Evolutionary conservation across 129 eudicot species (phyloP).

Genomic region (Flaveria trinervia): DNA sequence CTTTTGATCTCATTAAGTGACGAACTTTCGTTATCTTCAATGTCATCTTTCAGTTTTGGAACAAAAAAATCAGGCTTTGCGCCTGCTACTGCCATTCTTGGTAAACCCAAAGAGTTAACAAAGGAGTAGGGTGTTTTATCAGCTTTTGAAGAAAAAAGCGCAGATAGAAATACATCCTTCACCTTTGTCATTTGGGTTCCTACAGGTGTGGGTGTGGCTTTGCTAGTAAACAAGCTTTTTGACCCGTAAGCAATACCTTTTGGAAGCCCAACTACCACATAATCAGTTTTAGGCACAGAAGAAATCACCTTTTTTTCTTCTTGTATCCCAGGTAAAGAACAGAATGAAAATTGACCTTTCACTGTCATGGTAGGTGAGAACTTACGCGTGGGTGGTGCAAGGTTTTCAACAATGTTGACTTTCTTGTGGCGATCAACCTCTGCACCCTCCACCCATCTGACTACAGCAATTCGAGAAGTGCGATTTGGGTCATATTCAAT

Average conservation of each 20-base stretch:
- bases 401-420: conserved; percentile 18
- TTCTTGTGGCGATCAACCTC: conserved; percentile 35
- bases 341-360: conserved; percentile 43
- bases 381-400: conserved; percentile 21
- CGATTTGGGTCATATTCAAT: conserved; percentile 77
- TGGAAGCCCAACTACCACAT: conserved; percentile 37
- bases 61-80: conserved; percentile 56
- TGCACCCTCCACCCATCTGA: conserved; percentile 56
- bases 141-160: conserved; percentile 37
- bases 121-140: conserved; percentile 21
- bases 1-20: conserved; percentile 42
- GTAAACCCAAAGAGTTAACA: conserved; percentile 40
- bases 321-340: conserved; percentile 34
- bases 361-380: conserved; percentile 26
- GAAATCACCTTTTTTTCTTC: conserved; percentile 31
- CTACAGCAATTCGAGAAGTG: conserved; percentile 59
- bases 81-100: conserved; percentile 60
- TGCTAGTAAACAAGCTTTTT: conserved; percentile 19
- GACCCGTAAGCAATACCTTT: conserved; percentile 23
- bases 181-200: conserved; percentile 30
- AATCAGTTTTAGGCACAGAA: conserved; percentile 20
- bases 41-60: conserved; percentile 35
- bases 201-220: conserved; percentile 14
- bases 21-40: conserved; percentile 17
- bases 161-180: conserved; percentile 45